These are phyloP conservation scores for Austropuccinia psidii DNA, from an alignment of 1,284 basidiomycete genomes.

Conservation along the genomic window DNA sequence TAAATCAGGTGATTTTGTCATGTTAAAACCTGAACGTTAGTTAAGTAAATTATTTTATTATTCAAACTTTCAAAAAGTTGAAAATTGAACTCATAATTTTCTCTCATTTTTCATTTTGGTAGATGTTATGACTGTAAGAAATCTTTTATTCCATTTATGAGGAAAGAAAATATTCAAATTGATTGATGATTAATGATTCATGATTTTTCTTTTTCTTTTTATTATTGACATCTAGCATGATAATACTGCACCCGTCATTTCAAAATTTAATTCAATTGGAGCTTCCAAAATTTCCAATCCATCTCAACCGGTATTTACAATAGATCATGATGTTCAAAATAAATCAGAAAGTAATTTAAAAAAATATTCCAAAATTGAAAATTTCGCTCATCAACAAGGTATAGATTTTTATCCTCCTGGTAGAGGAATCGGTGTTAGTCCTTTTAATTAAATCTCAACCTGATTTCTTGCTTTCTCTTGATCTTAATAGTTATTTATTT, in stretches of 20 bases:
- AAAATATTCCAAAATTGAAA: conserved; percentile 88
- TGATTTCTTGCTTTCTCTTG: conserved; percentile 46
- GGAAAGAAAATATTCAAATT: not conserved
- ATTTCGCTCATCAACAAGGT: conserved; percentile 74
- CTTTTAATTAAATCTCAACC: conserved; percentile 40
- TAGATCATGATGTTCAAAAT: conserved; percentile 99
- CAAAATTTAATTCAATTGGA: conserved; percentile 87
- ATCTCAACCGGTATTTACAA: conserved; percentile 82
- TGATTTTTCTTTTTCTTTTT: not conserved
- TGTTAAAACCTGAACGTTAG: conserved; percentile 91
- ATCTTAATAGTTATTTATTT: conserved; percentile 29
- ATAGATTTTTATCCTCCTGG: conserved; percentile 97
- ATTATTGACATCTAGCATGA: not conserved
- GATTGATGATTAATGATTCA: not conserved
- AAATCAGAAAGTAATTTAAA: conserved; percentile 82
- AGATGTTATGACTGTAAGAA: conserved; percentile 32
- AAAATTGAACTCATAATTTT: not conserved
- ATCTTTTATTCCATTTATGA: not conserved
- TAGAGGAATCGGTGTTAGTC: conserved; percentile 72
- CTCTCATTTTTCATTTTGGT: not conserved
- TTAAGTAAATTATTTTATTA: conserved; percentile 44
- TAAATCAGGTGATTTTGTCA: conserved; percentile 97
- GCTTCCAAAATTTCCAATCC: conserved; percentile 77
- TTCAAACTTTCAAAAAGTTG: not conserved
- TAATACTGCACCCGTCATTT: conserved; percentile 35